These are phyloP conservation scores for Lichtheimia ornata DNA, from an alignment of 371 early-diverging fungal genomes.

Conservation along the genomic window DNA sequence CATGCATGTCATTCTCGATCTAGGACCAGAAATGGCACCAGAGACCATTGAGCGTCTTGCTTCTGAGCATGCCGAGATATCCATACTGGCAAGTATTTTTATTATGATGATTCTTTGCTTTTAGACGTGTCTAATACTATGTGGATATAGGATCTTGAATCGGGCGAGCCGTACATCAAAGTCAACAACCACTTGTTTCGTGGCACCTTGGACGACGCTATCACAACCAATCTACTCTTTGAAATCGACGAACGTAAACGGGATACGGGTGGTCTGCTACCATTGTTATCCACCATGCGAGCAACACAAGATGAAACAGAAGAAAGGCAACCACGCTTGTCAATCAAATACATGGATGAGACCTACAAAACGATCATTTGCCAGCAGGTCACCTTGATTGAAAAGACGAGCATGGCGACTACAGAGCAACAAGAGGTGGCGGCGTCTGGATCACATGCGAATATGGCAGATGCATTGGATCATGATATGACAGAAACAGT, in stretches of 20 bases:
- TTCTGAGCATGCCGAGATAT: not conserved
- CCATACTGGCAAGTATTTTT: not conserved
- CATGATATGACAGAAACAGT: not conserved
- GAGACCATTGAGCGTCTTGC: slow-evolving; percentile 1
- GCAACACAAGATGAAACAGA: not conserved
- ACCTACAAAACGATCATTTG: not conserved
- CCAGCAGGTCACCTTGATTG: not conserved
- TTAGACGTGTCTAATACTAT: no score
- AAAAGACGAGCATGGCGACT: not conserved
- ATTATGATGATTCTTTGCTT: not conserved
- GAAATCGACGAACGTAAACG: not conserved
- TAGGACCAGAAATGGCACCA: not conserved
- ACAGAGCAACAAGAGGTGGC: not conserved
- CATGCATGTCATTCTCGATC: not conserved
- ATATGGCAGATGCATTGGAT: not conserved
- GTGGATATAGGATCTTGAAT: not conserved
- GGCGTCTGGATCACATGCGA: not conserved
- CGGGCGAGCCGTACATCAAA: not conserved
- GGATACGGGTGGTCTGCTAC: not conserved
- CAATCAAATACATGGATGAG: not conserved
- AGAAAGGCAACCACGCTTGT: not conserved
- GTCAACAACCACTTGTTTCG: not conserved
- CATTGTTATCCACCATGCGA: not conserved
- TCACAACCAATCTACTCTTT: not conserved
- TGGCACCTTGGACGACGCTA: not conserved